Base-by-base conservation (phyloP, 441 rosid genomes). In the Theobroma grandiflorum region DNA sequence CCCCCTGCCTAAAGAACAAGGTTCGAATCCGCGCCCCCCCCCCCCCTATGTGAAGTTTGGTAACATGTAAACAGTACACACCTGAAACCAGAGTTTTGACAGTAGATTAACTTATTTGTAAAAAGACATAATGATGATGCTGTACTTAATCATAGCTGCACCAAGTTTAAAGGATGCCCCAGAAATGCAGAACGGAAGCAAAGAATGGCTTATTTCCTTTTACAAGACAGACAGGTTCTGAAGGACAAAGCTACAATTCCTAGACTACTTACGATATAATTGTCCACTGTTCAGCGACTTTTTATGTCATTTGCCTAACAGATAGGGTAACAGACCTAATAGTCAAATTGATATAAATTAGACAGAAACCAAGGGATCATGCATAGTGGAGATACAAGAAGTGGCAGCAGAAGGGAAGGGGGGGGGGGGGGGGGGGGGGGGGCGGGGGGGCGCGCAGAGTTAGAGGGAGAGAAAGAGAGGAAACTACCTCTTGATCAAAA, bases 401-500 rank as follows among this genome's bases (percentile, higher is more conserved):
- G n/a, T 22, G 18, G 4, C 20, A 73, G 65, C 52, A 20, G 33
- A 62, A 15, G 18, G 14, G 65, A 45, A 45, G 7, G 33, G 37
- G 38, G 31, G 14, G 20, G 42, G 38, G n/a, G 4, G 7, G n/a
- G n/a, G n/a, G n/a, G n/a, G n/a, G n/a, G n/a, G n/a, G n/a, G n/a
- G n/a, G n/a, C n/a, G n/a, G n/a, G n/a, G n/a, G n/a, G n/a, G n/a
- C n/a, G n/a, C n/a, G n/a, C n/a, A n/a, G n/a, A 12, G 35, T 8
- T 5, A 63, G 59, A 20, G 50, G 38, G 35, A 59, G 50, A 70
- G 37, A 33, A 14, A 58, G 6, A 68, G 45, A 16, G n/a, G 69
- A 50, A 63, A 20, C 66, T 89, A 97, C 98, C 96, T 95, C 86
- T 52, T 83, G 86, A 87, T 92, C 94, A 75, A 94, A 93, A 81